Evolutionary conservation across 306 rosid species (phyloP).

Genomic region (Cicer chorassanicum): DNA sequence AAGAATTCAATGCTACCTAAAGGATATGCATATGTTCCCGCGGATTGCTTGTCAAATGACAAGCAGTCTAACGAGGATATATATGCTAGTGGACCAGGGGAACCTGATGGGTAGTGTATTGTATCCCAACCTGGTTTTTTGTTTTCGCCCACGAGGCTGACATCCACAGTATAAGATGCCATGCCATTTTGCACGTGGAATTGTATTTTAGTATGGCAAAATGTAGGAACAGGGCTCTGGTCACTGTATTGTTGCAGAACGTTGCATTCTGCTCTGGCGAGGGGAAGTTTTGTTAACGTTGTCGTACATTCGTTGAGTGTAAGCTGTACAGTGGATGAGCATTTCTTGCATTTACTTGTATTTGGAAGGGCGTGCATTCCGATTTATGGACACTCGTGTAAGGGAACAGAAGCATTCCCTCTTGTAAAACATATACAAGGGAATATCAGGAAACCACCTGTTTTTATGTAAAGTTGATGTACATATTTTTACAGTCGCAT

Average conservation of each 20-base stretch:
- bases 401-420: conserved; percentile 47
- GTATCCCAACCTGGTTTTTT: conserved; percentile 38
- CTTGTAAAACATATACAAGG: conserved; percentile 57
- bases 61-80: conserved; percentile 73
- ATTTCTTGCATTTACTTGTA: conserved; percentile 60
- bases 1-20: conserved; percentile 88
- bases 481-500: conserved; percentile 50
- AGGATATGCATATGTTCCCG: conserved; percentile 97
- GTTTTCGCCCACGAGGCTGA: conserved; percentile 46
- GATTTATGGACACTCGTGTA: conserved; percentile 36
- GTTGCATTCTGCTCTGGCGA: conserved; percentile 47
- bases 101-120: conserved; percentile 60
- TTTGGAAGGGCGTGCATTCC: conserved; percentile 54
- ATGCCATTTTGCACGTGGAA: conserved; percentile 44
- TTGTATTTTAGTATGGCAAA: conserved; percentile 37
- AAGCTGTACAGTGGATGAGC: conserved; percentile 79
- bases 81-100: conserved; percentile 59
- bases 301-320: conserved; percentile 73
- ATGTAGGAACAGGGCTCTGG: conserved; percentile 47
- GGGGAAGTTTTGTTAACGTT: conserved; percentile 58
- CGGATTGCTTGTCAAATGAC: conserved; percentile 80
- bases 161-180: conserved; percentile 41
- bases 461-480: conserved; percentile 65
- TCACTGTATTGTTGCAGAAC: conserved; percentile 43
- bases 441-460: conserved; percentile 51